Evolutionary conservation across 2,329 filamentous ascomycete species (phyloP).

Genomic region (Paradendryphiella salina): DNA sequence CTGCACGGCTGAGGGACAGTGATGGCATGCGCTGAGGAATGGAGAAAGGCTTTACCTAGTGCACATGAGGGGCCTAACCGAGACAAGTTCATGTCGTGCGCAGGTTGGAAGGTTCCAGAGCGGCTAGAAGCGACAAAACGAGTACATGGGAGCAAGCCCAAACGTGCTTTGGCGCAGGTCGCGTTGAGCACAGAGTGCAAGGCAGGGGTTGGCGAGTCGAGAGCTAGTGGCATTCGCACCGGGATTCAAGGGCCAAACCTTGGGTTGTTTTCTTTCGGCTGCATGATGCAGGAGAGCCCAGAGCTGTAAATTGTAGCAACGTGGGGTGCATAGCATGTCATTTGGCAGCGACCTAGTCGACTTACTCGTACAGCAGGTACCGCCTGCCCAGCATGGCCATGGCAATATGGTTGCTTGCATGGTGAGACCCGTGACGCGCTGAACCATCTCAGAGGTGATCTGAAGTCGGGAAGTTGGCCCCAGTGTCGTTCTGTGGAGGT

Average conservation of each 20-base stretch:
- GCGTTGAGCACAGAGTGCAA: conserved; percentile 25
- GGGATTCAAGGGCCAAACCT: conserved; percentile 20
- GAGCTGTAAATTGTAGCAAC: conserved; percentile 25
- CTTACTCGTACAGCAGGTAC: conserved; percentile 25
- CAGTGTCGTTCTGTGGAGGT: background rate
- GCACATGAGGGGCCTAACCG: conserved; percentile 3
- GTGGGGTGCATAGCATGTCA: conserved; percentile 34
- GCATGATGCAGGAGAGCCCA: conserved; percentile 40
- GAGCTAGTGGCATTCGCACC: conserved; percentile 16
- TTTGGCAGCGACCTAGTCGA: conserved; percentile 19
- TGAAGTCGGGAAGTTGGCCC: background rate
- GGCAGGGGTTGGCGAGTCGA: conserved; percentile 39
- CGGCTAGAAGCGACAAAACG: conserved; percentile 30
- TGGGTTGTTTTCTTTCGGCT: conserved; percentile 10
- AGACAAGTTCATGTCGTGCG: conserved; percentile 20
- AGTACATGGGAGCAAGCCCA: conserved; percentile 29
- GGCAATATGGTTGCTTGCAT: background rate
- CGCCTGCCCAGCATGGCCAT: conserved; percentile 1
- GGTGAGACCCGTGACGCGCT: background rate
- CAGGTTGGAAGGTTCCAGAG: conserved; percentile 22
- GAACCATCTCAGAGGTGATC: background rate
- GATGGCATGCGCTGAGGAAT: conserved; percentile 5
- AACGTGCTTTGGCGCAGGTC: conserved; percentile 39
- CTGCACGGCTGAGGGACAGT: conserved; percentile 10
- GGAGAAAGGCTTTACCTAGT: conserved; percentile 11